Base-by-base conservation (phyloP, 2,329 filamentous ascomycete species). In the Samsoniella hepiali region DNA sequence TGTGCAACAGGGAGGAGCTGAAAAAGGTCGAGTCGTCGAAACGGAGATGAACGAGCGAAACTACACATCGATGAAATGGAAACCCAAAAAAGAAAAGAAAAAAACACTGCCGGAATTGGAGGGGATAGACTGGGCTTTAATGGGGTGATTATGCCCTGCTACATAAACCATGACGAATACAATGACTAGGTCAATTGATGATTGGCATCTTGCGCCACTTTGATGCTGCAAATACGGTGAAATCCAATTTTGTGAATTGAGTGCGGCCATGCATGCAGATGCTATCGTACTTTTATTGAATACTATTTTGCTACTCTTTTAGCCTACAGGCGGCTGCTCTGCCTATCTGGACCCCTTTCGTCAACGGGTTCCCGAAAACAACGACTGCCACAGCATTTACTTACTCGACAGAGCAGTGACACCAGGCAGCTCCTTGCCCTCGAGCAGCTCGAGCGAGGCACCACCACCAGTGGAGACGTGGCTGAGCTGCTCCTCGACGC, bases 381-480 rank as follows among this genome's bases (percentile, higher is more conserved):
- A 29, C 31, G n/a, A 15, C 38, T 27, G 27, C 27, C 9, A 10
- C 10, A n/a, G 42, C 32, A 22, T 76, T 82, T 81, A 89, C 81
- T 88, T 88, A 79, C 84, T 88, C 79, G 93, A 97, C 77, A 99
- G 88, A 72, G 94, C 94, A 73, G 85, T 83, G 68, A 99, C 93
- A 83, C 95, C 95, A 63, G 95, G 95, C 74, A 99, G 84, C 68
- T 92, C 94, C 87, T 99, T 99, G 79, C 95, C 95, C 86, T 99
- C 95, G 67, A 99, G 88, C 72, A 99, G 83, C 85, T 99, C 95
- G 74, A 99, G 84, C 72, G 90, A 94, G 69, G 95, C 95, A 81
- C 95, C 95, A 74, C 95, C 95, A 71, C 95, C 95, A 38, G 95
- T 99, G 58, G 93, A 97, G 67, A 99, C 95, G 82, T 99, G 95